Conservation (phyloP, 441 rosid species). For the Adansonia grandidieri region DNA sequence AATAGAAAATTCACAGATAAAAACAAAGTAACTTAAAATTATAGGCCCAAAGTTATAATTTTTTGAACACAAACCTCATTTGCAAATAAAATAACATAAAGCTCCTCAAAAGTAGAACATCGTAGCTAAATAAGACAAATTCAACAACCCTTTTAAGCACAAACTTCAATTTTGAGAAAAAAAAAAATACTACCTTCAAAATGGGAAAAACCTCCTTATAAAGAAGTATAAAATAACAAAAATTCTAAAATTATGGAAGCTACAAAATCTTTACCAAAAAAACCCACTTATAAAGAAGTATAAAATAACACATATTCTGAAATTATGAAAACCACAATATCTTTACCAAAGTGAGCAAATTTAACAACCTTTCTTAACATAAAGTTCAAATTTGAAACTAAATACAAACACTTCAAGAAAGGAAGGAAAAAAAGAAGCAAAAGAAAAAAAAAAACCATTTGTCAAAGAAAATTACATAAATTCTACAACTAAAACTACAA, state of each 20-base stretch:
- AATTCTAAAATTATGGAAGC: too few relatives aligned
- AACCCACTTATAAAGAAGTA: background rate
- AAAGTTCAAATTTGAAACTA: background rate
- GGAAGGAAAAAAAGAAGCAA: background rate
- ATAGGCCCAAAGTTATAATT: background rate
- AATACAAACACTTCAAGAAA: background rate
- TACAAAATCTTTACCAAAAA: too few relatives aligned
- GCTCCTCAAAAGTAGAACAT: background rate
- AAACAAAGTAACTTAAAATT: background rate
- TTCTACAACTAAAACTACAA: constrained; percentile 3
- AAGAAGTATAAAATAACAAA: background rate
- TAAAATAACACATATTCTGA: background rate
- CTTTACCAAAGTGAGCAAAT: background rate
- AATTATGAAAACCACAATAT: background rate
- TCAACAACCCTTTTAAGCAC: background rate
- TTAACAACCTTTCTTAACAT: background rate
- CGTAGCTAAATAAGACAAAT: background rate
- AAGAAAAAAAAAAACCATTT: too few relatives aligned
- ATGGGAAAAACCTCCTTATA: background rate
- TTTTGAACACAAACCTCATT: background rate
- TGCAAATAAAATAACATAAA: background rate
- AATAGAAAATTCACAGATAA: background rate
- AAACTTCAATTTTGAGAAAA: background rate
- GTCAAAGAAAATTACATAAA: too few relatives aligned
- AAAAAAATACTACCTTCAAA: background rate